Percentiles rank a stretch among this genome's conserved stretches.
phyloP scores from a whole-genome alignment of 192 early-diverging fungal species.

The Backusella psychrophila region DNA sequence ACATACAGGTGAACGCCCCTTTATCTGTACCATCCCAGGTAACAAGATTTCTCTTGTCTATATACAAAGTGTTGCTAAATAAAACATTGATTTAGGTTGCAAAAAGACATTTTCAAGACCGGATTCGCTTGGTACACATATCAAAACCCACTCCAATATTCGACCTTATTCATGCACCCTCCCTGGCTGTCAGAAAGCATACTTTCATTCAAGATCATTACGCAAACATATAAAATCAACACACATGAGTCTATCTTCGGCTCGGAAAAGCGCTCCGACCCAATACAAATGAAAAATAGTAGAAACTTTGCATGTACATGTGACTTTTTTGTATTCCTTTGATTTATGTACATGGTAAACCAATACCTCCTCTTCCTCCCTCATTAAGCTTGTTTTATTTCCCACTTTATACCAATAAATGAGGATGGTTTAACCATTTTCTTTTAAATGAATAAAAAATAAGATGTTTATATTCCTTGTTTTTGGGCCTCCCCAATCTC shows the following conservation, averaged over 20 bases:
- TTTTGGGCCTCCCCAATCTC: too few relatives aligned
- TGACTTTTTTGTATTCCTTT: neutral
- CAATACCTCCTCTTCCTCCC: neutral
- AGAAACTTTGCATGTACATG: neutral
- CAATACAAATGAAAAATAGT: neutral
- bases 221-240: conserved; percentile 54
- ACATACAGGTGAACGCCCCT: conserved; percentile 73
- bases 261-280: neutral
- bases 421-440: neutral
- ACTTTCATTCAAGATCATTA: conserved; percentile 57
- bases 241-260: conserved; percentile 5
- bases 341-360: neutral
- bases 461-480: too few relatives aligned
- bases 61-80: neutral
- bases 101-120: conserved; percentile 70
- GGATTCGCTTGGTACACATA: conserved; percentile 65
- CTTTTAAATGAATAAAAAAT: neutral
- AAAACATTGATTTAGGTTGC: conserved; percentile 40
- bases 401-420: too few relatives aligned
- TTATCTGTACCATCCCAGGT: conserved; percentile 53
- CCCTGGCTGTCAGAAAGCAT: conserved; percentile 53
- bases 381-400: neutral
- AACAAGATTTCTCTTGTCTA: neutral
- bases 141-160: conserved; percentile 53
- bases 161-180: conserved; percentile 49